Base-by-base conservation (phyloP, 192 early-diverging fungal genomes). In the Coemansia erecta region DNA sequence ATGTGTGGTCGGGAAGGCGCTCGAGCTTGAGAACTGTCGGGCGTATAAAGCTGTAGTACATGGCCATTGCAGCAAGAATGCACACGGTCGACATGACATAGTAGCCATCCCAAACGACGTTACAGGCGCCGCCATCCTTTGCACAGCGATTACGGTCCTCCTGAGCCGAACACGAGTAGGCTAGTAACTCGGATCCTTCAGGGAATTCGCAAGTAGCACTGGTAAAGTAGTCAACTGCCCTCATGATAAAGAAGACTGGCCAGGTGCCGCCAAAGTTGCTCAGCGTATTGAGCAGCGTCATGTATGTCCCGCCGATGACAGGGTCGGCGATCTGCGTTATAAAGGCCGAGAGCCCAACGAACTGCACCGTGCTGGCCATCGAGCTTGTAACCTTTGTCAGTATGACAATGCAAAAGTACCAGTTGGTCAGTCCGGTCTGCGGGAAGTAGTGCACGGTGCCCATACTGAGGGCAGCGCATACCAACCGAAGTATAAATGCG, bases 261-360 rank as follows among this genome's bases (percentile, higher is more conserved):
- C 93, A 97, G 7, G 94, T 98, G 24, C 97, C 97, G 44, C 95
- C 97, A 70, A 98, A 90, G 73, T 98, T 98, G 63, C 87, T 90
- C 54, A 97, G 71, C 1, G 97, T 98, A 68, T 96, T 95, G 39
- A 98, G 81, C 53, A 93, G 82, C 62, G 89, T 90, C 89, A 90
- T 90, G 44, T 92, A 92, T 6, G 90, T 90, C 31, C 90, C 90
- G 56, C 94, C 97, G 61, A 99, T 97, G 23, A 90, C 70, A 7
- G 97, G 97, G 68, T 99, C 97, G 5, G 90, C 91, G 53, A 99
- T 95, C 71, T 88, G 87, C 4, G 97, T 91, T 78, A 96, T 92
- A 71, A 95, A 99, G 5, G 90, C 92, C 1, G 93, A 92, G 63
- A 99, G 85, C 23, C 93, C 89, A 28, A 99, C 97, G 75, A 99